Evolutionary conservation across 345 rosid species (phyloP).

Genomic region (Camelina sativa): DNA sequence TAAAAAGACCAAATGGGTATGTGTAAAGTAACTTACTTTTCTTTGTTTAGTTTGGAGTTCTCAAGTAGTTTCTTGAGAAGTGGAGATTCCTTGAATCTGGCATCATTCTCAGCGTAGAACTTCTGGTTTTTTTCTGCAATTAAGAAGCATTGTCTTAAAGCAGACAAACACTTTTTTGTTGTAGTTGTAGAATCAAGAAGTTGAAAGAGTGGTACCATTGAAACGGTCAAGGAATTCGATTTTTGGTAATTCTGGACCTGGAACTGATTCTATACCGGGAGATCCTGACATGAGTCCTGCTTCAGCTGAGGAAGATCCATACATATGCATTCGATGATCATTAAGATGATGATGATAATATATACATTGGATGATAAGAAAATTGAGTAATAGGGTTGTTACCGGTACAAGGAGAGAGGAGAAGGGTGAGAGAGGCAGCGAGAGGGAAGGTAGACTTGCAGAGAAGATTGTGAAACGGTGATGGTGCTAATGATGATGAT

Average conservation of each 20-base stretch:
- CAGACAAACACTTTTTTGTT: background rate
- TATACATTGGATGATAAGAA: background rate
- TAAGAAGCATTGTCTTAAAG: background rate
- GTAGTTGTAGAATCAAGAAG: background rate
- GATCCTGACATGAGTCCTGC: conserved; percentile 86
- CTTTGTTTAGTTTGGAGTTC: conserved; percentile 72
- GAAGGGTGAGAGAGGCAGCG: conserved; percentile 70
- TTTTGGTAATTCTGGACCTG: conserved; percentile 82
- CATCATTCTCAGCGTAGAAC: conserved; percentile 83
- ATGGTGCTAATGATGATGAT: conserved; percentile 42
- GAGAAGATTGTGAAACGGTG: conserved; percentile 33
- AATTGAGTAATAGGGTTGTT: background rate
- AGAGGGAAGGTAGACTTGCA: conserved; percentile 59
- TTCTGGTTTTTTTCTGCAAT: conserved; percentile 88
- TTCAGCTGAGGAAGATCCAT: conserved; percentile 57
- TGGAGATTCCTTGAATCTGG: conserved; percentile 80
- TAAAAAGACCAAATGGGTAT: background rate
- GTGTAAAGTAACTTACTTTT: conserved; percentile 54
- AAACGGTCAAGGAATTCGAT: conserved; percentile 75
- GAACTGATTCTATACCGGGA: conserved; percentile 88
- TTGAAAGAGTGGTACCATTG: conserved; percentile 57
- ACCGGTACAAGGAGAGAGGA: conserved; percentile 78
- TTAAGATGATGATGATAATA: background rate
- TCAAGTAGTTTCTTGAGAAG: conserved; percentile 83
- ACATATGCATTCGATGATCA: background rate